Evolutionary conservation across 1,284 basidiomycete genomes (phyloP).

Genomic region (Puccinia triticina): DNA sequence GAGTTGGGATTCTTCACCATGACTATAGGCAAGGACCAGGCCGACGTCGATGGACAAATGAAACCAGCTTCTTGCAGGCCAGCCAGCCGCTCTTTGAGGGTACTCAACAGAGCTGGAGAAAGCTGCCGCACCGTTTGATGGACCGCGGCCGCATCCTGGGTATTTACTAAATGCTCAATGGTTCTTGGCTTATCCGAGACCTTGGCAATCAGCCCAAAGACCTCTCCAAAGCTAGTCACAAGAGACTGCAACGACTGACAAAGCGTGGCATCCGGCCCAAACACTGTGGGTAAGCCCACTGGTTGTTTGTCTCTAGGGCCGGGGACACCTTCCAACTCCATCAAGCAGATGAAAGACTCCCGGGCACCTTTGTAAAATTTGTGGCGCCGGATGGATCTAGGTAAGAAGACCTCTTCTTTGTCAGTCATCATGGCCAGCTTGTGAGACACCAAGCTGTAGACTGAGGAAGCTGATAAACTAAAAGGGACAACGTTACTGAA

Average conservation of each 20-base stretch:
- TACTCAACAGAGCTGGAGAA: constrained; percentile 5
- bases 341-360: constrained; percentile 21
- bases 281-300: constrained; percentile 9
- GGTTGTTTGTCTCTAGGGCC: constrained; percentile 22
- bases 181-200: neutral
- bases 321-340: constrained; percentile 3
- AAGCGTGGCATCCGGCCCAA: neutral
- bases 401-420: neutral
- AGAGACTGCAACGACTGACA: neutral
- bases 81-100: neutral
- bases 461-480: neutral
- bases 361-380: constrained; percentile 11
- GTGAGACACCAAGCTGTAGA: neutral
- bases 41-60: constrained; percentile 1
- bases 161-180: constrained; percentile 11
- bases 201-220: neutral
- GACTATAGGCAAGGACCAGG: constrained; percentile 7
- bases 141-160: neutral
- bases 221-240: neutral
- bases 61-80: constrained; percentile 6
- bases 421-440: neutral
- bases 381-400: neutral
- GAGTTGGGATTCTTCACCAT: neutral
- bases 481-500: neutral
- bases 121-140: constrained; percentile 4